A percentile compares a stretch with the other conserved stretches of the same genome.
phyloP scores from a whole-genome alignment of 768 basidiomycete genomes.

The Suillus subalutaceus region DNA sequence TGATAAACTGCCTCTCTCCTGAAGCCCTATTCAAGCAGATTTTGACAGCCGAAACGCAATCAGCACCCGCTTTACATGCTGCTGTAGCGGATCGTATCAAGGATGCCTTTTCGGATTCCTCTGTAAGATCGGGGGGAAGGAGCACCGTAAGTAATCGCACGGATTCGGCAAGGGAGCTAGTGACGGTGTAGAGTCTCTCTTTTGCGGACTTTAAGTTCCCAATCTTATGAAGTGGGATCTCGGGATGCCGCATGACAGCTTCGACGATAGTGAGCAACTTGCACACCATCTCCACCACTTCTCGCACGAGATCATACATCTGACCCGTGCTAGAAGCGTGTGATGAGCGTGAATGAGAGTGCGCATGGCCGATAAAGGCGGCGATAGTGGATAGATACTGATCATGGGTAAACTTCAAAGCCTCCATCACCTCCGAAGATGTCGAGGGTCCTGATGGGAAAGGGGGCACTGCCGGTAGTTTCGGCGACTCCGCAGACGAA shows the following conservation, averaged over 20 bases:
- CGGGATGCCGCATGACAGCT: conserved; percentile 77
- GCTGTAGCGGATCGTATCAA: conserved; percentile 86
- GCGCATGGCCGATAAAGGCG: conserved; percentile 96
- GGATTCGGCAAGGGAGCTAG: conserved; percentile 84
- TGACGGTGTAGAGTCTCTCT: conserved; percentile 81
- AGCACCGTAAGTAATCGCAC: conserved; percentile 74
- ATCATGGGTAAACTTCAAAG: conserved; percentile 84
- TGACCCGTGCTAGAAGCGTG: conserved; percentile 94
- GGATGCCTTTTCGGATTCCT: conserved; percentile 81
- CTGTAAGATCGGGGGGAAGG: conserved; percentile 50
- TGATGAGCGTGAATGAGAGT: conserved; percentile 86
- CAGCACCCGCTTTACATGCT: conserved; percentile 84
- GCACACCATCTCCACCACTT: conserved; percentile 92
- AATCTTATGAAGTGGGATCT: conserved; percentile 64
- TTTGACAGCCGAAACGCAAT: conserved; percentile 86
- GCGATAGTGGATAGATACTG: conserved; percentile 92
- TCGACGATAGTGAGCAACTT: conserved; percentile 91
- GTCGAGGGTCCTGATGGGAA: conserved; percentile 78
- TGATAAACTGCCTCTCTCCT: conserved; percentile 64
- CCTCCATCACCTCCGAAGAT: conserved; percentile 69
- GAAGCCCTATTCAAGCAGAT: conserved; percentile 71
- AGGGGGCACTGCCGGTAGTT: conserved; percentile 45
- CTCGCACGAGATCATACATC: conserved; percentile 92
- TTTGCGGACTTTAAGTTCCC: conserved; percentile 71
- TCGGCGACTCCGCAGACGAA: conserved; percentile 61